These are phyloP conservation scores for Stemphylium beticola DNA, from an alignment of 2,329 filamentous ascomycete species.

Conservation along the genomic window DNA sequence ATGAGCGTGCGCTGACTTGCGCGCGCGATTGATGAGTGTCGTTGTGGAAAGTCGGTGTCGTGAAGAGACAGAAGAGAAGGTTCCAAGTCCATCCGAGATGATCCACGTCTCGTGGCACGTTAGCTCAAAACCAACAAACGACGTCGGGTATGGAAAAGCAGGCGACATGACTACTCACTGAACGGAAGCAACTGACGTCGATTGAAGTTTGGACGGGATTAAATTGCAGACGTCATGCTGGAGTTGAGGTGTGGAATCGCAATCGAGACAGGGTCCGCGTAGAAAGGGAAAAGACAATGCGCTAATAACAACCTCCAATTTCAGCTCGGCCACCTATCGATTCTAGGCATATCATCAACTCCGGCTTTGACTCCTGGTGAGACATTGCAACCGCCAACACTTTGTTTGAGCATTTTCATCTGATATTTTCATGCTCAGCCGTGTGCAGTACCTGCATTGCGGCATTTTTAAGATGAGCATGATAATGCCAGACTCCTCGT, in stretches of 20 bases:
- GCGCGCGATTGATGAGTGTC: constrained; percentile 26
- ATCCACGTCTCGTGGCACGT: constrained; percentile 46
- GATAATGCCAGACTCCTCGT: too few species aligned
- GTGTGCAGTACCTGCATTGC: too few species aligned
- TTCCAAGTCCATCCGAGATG: constrained; percentile 41
- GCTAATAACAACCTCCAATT: constrained; percentile 44
- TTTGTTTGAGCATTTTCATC: background rate
- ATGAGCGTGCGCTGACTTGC: constrained; percentile 27
- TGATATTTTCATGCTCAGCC: too few species aligned
- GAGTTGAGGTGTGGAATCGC: constrained; percentile 25
- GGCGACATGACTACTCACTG: constrained; percentile 21
- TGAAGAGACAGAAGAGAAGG: constrained; percentile 41
- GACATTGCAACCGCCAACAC: background rate
- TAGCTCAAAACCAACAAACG: constrained; percentile 28
- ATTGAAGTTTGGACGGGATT: constrained; percentile 11
- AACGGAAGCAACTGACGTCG: constrained; percentile 18
- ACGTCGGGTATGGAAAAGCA: constrained; percentile 13
- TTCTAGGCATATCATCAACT: constrained; percentile 34
- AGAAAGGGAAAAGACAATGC: constrained; percentile 33
- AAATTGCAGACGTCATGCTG: constrained; percentile 30
- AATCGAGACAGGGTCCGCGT: constrained; percentile 35
- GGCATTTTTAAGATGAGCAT: too few species aligned
- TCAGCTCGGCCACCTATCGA: constrained; percentile 46
- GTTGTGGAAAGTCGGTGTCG: constrained; percentile 33
- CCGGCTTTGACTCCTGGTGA: constrained; percentile 17